These are phyloP conservation scores for Zymoseptoria passerinii DNA, from an alignment of 2,329 filamentous ascomycete genomes.

Conservation along the genomic window DNA sequence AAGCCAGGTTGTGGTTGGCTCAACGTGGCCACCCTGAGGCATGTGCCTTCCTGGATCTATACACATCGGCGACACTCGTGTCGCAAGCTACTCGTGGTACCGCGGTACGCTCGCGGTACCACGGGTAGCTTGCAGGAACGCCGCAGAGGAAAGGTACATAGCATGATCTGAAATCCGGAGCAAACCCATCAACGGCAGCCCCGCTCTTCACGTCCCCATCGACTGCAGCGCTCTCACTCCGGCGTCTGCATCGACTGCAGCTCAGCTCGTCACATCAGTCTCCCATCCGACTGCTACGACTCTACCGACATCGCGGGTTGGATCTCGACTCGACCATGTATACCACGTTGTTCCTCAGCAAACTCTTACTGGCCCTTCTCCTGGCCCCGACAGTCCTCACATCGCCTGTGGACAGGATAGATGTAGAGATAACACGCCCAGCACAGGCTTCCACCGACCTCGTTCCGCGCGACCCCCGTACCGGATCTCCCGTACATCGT, in stretches of 20 bases:
- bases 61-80: not conserved
- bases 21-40: no score
- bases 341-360: not conserved
- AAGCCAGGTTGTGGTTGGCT: no score
- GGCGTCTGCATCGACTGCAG: not conserved
- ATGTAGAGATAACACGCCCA: not conserved
- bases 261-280: not conserved
- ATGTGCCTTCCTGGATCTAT: not conserved
- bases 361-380: not conserved
- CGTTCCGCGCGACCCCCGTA: not conserved
- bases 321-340: no score
- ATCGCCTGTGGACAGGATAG: not conserved
- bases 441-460: not conserved
- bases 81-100: not conserved
- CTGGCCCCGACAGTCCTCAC: not conserved
- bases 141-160: no score
- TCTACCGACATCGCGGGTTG: no score
- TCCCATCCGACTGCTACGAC: no score
- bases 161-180: no score
- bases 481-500: no score
- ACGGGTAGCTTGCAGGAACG: not conserved
- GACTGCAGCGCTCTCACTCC: not conserved
- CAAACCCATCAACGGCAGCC: not conserved
- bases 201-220: no score
- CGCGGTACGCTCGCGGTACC: no score